Conservation (phyloP, 768 basidiomycete species). For the Neoboletus subvelutipes region DNA sequence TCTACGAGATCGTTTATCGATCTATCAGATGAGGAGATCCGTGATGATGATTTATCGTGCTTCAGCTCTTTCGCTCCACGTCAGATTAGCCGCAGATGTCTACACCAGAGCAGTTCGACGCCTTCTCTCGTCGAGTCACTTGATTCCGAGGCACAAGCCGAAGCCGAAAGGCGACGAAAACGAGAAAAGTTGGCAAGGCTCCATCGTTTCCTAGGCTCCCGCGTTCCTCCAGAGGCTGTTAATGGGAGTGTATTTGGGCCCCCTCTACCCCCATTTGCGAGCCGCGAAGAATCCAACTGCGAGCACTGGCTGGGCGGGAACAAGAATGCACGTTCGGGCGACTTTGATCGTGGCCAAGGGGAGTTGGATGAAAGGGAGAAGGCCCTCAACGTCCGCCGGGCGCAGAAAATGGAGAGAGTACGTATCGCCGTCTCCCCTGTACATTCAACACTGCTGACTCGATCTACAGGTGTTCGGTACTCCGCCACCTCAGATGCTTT, state of each 20-base stretch:
- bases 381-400: constrained; percentile 74
- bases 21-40: constrained; percentile 61
- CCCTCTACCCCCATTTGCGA: constrained; percentile 33
- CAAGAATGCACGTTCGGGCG: constrained; percentile 47
- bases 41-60: constrained; percentile 33
- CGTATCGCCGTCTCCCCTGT: constrained; percentile 6
- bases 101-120: constrained; percentile 38
- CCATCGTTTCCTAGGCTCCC: constrained; percentile 83
- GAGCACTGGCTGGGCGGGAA: constrained; percentile 49
- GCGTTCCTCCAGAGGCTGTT: constrained; percentile 69
- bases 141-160: constrained; percentile 52
- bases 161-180: constrained; percentile 65
- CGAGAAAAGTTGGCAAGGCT: constrained; percentile 77
- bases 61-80: constrained; percentile 32
- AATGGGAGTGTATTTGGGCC: constrained; percentile 43
- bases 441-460: background rate
- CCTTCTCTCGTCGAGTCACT: constrained; percentile 50
- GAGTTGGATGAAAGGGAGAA: constrained; percentile 73
- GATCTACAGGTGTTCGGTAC: constrained; percentile 70
- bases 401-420: constrained; percentile 88
- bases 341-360: constrained; percentile 63
- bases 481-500: constrained; percentile 77
- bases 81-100: constrained; percentile 21
- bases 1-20: constrained; percentile 55
- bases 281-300: constrained; percentile 29